phyloP scores from a whole-genome alignment of 495 filamentous ascomycete genomes.

The Aspergillus coremiiformis region DNA sequence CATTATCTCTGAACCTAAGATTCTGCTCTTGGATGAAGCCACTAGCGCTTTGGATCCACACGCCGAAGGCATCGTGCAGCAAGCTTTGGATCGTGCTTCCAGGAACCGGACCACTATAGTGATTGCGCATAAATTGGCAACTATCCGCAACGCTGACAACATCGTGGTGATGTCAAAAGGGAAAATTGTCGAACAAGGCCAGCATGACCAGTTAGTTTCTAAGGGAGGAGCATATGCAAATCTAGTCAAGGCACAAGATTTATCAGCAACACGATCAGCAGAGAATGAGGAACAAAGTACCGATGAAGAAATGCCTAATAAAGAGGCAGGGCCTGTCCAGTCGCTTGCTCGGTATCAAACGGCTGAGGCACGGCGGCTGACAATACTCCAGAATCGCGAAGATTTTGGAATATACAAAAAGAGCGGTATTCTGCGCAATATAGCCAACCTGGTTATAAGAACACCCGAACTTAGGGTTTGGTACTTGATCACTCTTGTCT shows the following conservation, averaged over 20 bases:
- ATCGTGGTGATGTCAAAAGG: constrained; percentile 82
- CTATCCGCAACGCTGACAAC: constrained; percentile 79
- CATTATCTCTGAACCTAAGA: constrained; percentile 76
- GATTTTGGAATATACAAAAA: constrained; percentile 1
- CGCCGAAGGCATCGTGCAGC: constrained; percentile 77
- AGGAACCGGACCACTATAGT: constrained; percentile 77
- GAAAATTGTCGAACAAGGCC: constrained; percentile 71
- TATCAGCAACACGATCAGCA: constrained; percentile 19
- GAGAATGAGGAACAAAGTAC: neutral
- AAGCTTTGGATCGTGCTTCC: constrained; percentile 68
- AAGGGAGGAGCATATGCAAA: constrained; percentile 52
- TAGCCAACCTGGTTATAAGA: neutral
- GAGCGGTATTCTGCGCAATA: neutral
- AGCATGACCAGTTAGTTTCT: constrained; percentile 42
- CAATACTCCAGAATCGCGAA: neutral
- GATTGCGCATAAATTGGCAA: constrained; percentile 80
- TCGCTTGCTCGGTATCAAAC: constrained; percentile 2
- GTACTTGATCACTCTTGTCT: neutral
- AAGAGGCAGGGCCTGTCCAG: neutral
- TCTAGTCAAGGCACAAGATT: constrained; percentile 62
- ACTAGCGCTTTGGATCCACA: constrained; percentile 81
- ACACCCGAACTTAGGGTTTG: neutral
- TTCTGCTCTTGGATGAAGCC: constrained; percentile 83
- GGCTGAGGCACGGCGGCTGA: neutral
- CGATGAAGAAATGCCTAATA: neutral